These are phyloP conservation scores for Onygenales sp. DNA, from an alignment of 2,329 filamentous ascomycete genomes.

Conservation along the genomic window DNA sequence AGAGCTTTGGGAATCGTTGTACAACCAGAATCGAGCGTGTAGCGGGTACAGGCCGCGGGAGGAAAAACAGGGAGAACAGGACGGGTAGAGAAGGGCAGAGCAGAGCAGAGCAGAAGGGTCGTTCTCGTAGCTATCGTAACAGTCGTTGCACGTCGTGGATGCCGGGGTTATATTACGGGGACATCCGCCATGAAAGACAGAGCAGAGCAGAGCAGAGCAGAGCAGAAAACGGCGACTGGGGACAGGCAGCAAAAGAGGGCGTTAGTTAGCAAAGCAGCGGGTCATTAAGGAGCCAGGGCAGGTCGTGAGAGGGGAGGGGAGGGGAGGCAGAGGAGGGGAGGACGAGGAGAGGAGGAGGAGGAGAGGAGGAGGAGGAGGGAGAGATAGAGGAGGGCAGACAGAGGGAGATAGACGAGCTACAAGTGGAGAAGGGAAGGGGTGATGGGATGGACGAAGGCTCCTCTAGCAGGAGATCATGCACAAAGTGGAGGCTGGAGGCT, in stretches of 20 bases:
- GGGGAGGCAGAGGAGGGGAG: conserved; percentile 9
- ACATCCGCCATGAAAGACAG: conserved; percentile 9
- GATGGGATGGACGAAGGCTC: conserved; percentile 2
- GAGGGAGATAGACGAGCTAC: conserved; percentile 3
- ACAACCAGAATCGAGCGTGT: conserved; percentile 18
- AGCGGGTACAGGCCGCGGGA: conserved; percentile 13
- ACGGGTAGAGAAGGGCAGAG: conserved; percentile 7
- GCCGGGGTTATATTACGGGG: neutral
- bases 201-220: conserved; percentile 16
- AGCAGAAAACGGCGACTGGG: conserved; percentile 11
- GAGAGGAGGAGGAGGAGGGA: conserved; percentile 10
- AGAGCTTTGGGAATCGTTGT: conserved; percentile 4
- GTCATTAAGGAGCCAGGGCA: conserved; percentile 22
- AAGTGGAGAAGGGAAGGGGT: too few species aligned
- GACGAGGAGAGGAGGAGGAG: conserved; percentile 23
- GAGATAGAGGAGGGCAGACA: conserved; percentile 8
- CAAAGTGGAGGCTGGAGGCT: conserved; percentile 21
- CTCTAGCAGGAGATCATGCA: conserved; percentile 14
- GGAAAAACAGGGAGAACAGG: neutral
- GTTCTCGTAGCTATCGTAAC: conserved; percentile 16
- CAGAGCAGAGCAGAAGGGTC: conserved; percentile 4
- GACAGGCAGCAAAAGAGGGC: conserved; percentile 8
- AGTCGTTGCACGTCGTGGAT: conserved; percentile 24
- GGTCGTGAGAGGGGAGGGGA: conserved; percentile 14
- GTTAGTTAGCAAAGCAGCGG: conserved; percentile 12